A percentile compares a stretch with the other conserved stretches of the same genome.
Evolutionary conservation across 202 grass and related monocot genomes (phyloP).

Genomic region (Carex arenaria): DNA sequence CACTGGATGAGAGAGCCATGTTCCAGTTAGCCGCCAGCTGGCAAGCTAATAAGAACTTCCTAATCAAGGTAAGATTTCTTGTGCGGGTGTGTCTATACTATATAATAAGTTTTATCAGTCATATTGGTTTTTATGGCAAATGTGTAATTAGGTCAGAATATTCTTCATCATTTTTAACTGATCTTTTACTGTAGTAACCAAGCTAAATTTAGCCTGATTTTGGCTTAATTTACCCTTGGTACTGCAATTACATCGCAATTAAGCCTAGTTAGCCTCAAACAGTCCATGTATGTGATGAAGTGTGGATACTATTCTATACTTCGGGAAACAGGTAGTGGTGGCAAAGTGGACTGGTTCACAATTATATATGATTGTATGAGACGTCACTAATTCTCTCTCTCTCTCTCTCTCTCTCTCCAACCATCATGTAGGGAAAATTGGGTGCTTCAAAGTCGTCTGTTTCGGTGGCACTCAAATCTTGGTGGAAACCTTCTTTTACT

Average conservation of each 20-base stretch:
- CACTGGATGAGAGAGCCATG: conserved; percentile 41
- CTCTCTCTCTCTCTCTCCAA: background rate
- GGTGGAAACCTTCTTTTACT: conserved; percentile 93
- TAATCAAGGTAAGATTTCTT: conserved; percentile 60
- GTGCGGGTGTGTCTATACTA: background rate
- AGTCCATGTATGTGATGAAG: background rate
- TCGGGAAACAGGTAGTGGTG: background rate
- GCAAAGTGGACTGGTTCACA: background rate
- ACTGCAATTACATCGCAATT: background rate
- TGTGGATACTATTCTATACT: background rate
- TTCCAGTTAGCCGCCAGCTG: conserved; percentile 89
- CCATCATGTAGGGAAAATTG: conserved; percentile 61
- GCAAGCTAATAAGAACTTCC: conserved; percentile 97
- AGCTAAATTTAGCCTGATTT: background rate
- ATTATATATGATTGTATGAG: background rate
- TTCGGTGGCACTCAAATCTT: conserved; percentile 87
- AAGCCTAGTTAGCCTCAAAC: background rate
- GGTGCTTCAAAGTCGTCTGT: conserved; percentile 67
- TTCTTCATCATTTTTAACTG: background rate
- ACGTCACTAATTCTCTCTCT: background rate
- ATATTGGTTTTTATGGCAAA: background rate
- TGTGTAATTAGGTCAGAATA: background rate
- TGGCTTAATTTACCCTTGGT: background rate
- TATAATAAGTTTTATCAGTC: background rate
- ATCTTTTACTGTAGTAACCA: background rate